Conservation (phyloP, 164 flowering plant species). For the Amborella trichopoda region DNA sequence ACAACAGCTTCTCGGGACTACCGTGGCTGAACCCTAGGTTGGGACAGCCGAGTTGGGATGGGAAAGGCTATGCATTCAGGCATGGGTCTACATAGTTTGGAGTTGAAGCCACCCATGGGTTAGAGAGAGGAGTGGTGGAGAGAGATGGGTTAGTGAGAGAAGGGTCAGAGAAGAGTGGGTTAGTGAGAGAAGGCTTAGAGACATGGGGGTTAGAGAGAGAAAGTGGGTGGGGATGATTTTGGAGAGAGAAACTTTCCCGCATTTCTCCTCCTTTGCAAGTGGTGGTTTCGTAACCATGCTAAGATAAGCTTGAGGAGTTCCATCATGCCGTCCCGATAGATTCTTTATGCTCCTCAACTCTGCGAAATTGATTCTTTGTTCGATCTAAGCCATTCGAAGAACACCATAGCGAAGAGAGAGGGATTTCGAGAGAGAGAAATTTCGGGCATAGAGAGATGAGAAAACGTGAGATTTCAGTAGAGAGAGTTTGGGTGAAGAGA, state of each 20-base stretch:
- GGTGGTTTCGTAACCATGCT: conserved; percentile 80
- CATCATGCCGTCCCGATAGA: conserved; percentile 67
- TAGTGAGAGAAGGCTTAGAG: neutral
- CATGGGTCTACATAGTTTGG: conserved; percentile 9
- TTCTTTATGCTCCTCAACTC: conserved; percentile 79
- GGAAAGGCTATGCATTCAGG: conserved; percentile 18
- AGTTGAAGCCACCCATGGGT: conserved; percentile 8
- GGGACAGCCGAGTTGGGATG: neutral
- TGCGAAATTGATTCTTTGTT: conserved; percentile 76
- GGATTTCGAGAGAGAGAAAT: too few relatives aligned
- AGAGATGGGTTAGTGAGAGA: neutral
- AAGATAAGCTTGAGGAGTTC: conserved; percentile 73
- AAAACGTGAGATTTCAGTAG: too few relatives aligned
- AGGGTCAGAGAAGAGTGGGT: neutral
- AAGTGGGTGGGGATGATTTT: too few relatives aligned
- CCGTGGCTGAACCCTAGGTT: neutral
- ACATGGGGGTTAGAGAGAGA: too few relatives aligned
- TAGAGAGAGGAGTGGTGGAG: conserved; percentile 1
- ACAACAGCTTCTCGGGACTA: neutral
- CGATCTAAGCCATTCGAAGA: conserved; percentile 84
- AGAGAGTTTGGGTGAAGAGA: too few relatives aligned
- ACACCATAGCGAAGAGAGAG: conserved; percentile 62
- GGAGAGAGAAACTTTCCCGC: too few relatives aligned
- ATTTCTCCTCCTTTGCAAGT: conserved; percentile 46
- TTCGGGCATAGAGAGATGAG: too few relatives aligned